Base-by-base conservation (phyloP, 257 asterid genomes). In the Linderniella brevidens region DNA sequence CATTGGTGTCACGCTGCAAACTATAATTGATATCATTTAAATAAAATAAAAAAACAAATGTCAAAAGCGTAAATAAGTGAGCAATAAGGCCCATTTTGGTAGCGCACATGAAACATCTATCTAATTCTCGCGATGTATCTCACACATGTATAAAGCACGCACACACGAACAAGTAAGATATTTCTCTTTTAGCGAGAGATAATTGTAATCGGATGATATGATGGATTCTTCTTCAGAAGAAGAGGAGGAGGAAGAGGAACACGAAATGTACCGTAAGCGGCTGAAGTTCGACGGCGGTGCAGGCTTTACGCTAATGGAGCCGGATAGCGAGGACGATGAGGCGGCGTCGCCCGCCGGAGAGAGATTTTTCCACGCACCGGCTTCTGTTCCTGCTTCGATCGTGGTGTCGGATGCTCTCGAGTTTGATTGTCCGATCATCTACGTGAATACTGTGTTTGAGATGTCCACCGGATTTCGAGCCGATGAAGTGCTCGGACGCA, bases 381-480 rank as follows among this genome's bases (percentile, higher is more conserved):
- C 51, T 11, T 11, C 32, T 16, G 35, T 17, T 16, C 35, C 32
- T 29, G 25, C 36, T 1, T 17, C 51, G 51, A 46, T 46, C 51
- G 51, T 46, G 35, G 51, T 46, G 14, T 46, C 51, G 18, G 51
- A 46, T 11, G 51, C 51, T 9, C 19, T 46, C 35, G 51, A 46
- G 14, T 35, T 11, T 1, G 51, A 46, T 17, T 46, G 15, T 46
- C 51, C 51, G 51, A 17, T 46, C 51, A 46, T 46, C 19, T 46
- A 46, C 32, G 51, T 46, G n/a, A 46, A 46, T 13, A 46, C 3
- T n/a, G 51, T 46, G 32, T 46, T 46, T 35, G 51, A 46, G 14
- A 1, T 46, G 51, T 46, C 9, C 4, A 46, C 51, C 10, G 51
- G 51, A 44, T 46, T 46, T 8, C 29, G 35, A 29, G 51, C 51